Percentiles rank a stretch among this genome's conserved stretches.
Evolutionary conservation across 1,284 basidiomycete species (phyloP).

Genomic region (Apiotrichum porosum): DNA sequence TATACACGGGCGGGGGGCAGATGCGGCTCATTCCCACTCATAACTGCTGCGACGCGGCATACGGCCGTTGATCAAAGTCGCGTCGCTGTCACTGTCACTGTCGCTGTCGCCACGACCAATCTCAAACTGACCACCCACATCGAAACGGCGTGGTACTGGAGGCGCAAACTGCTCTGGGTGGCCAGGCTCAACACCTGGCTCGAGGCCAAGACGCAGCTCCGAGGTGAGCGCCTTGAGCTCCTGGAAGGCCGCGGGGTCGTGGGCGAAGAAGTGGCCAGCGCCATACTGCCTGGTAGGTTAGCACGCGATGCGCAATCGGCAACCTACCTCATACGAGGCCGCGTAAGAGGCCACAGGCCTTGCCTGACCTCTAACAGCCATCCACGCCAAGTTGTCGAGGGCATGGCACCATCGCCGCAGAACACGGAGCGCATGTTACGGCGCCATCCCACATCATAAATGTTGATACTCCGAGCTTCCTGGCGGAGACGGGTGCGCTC

Average conservation of each 20-base stretch:
- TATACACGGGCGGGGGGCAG: too few species aligned
- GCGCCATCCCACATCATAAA: conserved; percentile 73
- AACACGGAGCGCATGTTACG: conserved; percentile 52
- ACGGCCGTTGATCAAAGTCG: conserved; percentile 1
- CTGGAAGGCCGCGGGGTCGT: conserved; percentile 27
- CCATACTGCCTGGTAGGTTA: conserved; percentile 9
- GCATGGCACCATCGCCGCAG: conserved; percentile 17
- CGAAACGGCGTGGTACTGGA: neutral
- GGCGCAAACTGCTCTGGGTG: too few species aligned
- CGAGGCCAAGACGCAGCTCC: conserved; percentile 26
- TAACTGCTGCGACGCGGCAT: too few species aligned
- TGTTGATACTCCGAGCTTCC: conserved; percentile 61
- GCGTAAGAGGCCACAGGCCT: conserved; percentile 18
- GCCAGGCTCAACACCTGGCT: neutral
- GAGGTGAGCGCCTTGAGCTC: conserved; percentile 23
- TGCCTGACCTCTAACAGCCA: conserved; percentile 1
- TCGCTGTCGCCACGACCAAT: conserved; percentile 7
- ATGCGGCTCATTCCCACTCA: too few species aligned
- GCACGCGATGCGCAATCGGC: neutral
- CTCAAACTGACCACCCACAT: neutral
- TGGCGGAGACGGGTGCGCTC: conserved; percentile 65
- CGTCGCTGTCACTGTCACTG: conserved; percentile 1
- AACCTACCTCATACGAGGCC: conserved; percentile 3
- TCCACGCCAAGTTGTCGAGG: neutral
- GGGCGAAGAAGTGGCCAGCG: conserved; percentile 34